Conservation (phyloP, 169 alveolate species). For the Plasmodium fragile region DNA sequence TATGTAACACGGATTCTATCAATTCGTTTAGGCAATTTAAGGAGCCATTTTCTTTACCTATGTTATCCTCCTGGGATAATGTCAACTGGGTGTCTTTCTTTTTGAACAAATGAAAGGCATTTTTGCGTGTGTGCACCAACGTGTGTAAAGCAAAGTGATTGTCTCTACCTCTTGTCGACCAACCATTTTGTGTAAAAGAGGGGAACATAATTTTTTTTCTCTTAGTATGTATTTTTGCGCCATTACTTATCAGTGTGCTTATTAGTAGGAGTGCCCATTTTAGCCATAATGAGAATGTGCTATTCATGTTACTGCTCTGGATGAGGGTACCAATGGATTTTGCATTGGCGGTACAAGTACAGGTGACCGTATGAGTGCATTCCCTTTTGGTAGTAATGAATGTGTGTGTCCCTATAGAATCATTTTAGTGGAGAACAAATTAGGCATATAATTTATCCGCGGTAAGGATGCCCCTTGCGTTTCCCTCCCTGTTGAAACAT, state of each 20-base stretch:
- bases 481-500: neutral
- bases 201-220: constrained; percentile 18
- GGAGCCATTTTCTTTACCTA: neutral
- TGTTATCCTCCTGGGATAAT: neutral
- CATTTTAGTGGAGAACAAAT: neutral
- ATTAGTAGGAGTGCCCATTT: constrained; percentile 22
- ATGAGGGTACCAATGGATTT: neutral
- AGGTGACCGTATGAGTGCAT: neutral
- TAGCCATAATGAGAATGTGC: neutral
- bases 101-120: neutral
- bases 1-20: constrained; percentile 1
- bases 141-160: neutral
- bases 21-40: constrained; percentile 11
- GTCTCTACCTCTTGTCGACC: neutral
- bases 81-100: constrained; percentile 4
- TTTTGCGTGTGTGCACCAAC: neutral
- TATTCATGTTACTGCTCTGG: constrained; percentile 32
- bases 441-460: neutral
- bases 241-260: neutral
- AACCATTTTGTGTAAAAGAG: constrained; percentile 17
- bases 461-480: neutral
- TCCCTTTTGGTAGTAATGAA: neutral
- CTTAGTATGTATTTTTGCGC: constrained; percentile 1
- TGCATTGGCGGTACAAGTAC: neutral
- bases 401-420: neutral